These are phyloP conservation scores for Nectriaceae sp. DNA, from an alignment of 2,329 filamentous ascomycete species.

Conservation along the genomic window DNA sequence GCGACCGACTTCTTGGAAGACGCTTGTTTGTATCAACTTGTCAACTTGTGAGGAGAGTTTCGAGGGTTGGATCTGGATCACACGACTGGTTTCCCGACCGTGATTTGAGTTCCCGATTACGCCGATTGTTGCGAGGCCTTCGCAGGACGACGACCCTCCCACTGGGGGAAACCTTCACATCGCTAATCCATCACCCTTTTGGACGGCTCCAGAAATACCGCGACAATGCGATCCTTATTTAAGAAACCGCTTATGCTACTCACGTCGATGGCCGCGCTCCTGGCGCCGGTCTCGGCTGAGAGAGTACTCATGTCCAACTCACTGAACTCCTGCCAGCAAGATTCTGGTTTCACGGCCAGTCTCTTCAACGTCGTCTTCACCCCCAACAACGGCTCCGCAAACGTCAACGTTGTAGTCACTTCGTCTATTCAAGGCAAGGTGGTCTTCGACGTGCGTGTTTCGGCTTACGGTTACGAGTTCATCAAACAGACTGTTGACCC, in stretches of 20 bases:
- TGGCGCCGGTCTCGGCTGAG: conserved; percentile 57
- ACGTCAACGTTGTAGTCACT: conserved; percentile 76
- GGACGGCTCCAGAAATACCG: conserved; percentile 10
- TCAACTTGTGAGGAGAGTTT: neutral
- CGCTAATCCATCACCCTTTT: conserved; percentile 4
- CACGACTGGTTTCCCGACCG: conserved; percentile 1
- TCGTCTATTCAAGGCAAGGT: conserved; percentile 84
- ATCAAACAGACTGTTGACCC: conserved; percentile 71
- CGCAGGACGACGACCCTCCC: conserved; percentile 7
- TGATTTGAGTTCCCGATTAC: conserved; percentile 3
- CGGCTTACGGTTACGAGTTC: conserved; percentile 80
- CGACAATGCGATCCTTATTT: conserved; percentile 50
- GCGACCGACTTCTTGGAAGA: neutral
- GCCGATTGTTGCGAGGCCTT: conserved; percentile 1
- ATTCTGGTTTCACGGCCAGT: conserved; percentile 84
- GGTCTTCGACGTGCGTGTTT: conserved; percentile 72
- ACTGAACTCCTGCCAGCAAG: conserved; percentile 79
- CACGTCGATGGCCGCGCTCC: conserved; percentile 45
- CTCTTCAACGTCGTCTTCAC: conserved; percentile 85
- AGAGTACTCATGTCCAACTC: conserved; percentile 78
- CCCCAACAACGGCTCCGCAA: conserved; percentile 71
- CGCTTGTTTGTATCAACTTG: neutral
- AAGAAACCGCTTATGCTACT: conserved; percentile 48
- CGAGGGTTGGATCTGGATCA: neutral
- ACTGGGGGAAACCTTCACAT: conserved; percentile 3